Percentiles rank a stretch among this genome's conserved stretches.
Evolutionary conservation across 2,329 filamentous ascomycete species (phyloP).

Genomic region (Penicillium sp.): DNA sequence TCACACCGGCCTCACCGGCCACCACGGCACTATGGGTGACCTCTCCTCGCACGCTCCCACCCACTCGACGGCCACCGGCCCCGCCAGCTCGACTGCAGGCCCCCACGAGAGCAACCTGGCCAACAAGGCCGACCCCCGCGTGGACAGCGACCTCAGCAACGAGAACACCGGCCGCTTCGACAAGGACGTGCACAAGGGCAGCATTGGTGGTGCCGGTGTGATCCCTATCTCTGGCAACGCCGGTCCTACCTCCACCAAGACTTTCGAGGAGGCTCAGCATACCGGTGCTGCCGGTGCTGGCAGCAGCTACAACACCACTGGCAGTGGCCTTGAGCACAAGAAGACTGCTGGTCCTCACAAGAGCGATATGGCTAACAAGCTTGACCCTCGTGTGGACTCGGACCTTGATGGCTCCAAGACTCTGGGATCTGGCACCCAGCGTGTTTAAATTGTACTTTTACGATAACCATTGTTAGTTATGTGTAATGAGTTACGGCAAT

Average conservation of each 20-base stretch:
- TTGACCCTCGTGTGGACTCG: conserved; percentile 27
- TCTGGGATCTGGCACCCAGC: conserved; percentile 17
- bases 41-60: background rate
- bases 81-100: conserved; percentile 16
- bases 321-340: background rate
- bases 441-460: conserved; percentile 12
- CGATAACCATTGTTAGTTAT: background rate
- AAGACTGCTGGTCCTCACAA: conserved; percentile 21
- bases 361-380: conserved; percentile 20
- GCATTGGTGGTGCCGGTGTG: conserved; percentile 14
- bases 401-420: conserved; percentile 21
- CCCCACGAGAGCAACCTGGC: conserved; percentile 19
- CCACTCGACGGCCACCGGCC: conserved; percentile 12
- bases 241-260: conserved; percentile 21
- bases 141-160: conserved; percentile 17
- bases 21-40: conserved; percentile 1
- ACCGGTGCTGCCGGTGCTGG: conserved; percentile 11
- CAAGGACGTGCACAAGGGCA: conserved; percentile 19
- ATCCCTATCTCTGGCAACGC: conserved; percentile 15
- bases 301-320: conserved; percentile 19
- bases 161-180: conserved; percentile 9
- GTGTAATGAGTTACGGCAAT: conserved; percentile 3
- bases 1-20: background rate
- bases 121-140: conserved; percentile 15
- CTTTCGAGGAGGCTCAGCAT: conserved; percentile 21